phyloP scores from a whole-genome alignment of 306 rosid genomes.

The Morella rubra region DNA sequence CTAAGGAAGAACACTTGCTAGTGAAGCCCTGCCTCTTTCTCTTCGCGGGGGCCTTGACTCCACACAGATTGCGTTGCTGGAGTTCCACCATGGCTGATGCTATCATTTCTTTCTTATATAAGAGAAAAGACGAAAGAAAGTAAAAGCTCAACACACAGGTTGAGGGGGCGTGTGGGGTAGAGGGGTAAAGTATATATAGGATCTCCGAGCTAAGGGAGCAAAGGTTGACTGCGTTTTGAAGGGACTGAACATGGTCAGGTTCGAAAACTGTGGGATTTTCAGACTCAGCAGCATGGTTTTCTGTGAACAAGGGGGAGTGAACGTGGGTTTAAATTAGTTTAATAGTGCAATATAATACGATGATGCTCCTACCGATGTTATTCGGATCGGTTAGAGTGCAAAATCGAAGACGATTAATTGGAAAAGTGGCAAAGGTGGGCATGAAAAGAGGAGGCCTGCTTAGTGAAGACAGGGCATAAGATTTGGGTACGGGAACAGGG shows the following conservation, averaged over 20 bases:
- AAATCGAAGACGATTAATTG: constrained; percentile 33
- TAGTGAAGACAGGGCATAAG: constrained; percentile 56
- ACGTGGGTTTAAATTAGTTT: constrained; percentile 40
- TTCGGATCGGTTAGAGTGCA: constrained; percentile 22
- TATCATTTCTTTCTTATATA: not conserved
- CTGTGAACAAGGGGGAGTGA: constrained; percentile 57
- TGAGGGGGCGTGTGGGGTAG: constrained; percentile 24
- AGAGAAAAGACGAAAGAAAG: constrained; percentile 17
- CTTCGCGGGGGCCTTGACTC: constrained; percentile 32
- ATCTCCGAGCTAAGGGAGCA: not conserved
- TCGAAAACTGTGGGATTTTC: constrained; percentile 83
- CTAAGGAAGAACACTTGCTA: constrained; percentile 67
- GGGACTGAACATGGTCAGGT: constrained; percentile 77
- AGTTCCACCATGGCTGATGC: constrained; percentile 41
- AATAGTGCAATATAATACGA: constrained; percentile 14
- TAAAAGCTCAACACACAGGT: constrained; percentile 22
- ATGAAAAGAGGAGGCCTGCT: constrained; percentile 61
- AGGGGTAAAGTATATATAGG: constrained; percentile 22
- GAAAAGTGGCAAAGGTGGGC: constrained; percentile 62
- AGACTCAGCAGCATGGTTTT: constrained; percentile 43
- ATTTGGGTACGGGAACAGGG: constrained; percentile 58
- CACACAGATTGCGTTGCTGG: constrained; percentile 35
- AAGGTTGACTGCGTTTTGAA: constrained; percentile 43
- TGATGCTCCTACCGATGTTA: constrained; percentile 34
- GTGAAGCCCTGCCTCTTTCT: constrained; percentile 52